Evolutionary conservation across 768 basidiomycete species (phyloP).

Genomic region (Cyclocybe cylindracea): DNA sequence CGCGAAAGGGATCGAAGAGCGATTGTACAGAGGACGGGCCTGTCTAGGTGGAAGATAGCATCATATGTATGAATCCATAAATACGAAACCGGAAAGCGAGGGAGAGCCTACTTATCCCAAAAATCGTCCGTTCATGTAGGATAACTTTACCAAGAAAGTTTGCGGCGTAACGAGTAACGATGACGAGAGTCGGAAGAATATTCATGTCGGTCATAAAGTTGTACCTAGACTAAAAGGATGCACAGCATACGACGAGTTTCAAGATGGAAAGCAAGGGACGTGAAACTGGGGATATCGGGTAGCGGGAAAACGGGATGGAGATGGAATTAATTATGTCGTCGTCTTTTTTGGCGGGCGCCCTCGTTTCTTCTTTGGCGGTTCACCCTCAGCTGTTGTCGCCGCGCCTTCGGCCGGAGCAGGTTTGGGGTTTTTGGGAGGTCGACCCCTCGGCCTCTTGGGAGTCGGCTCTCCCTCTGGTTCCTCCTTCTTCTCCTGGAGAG

Average conservation of each 20-base stretch:
- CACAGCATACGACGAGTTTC: slow-evolving; percentile 28
- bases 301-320: slow-evolving; percentile 15
- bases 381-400: slow-evolving; percentile 37
- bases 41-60: slow-evolving; percentile 21
- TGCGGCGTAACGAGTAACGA: slow-evolving; percentile 25
- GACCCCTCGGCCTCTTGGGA: slow-evolving; percentile 70
- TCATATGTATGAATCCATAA: slow-evolving; percentile 32
- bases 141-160: slow-evolving; percentile 24
- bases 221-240: slow-evolving; percentile 28
- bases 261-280: slow-evolving; percentile 21
- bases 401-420: slow-evolving; percentile 41
- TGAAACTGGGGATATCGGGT: slow-evolving; percentile 14
- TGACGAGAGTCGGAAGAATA: slow-evolving; percentile 18
- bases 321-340: slow-evolving; percentile 23
- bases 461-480: slow-evolving; percentile 49
- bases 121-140: slow-evolving; percentile 25
- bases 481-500: slow-evolving; percentile 43
- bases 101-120: slow-evolving; percentile 14
- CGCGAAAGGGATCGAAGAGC: slow-evolving; percentile 26
- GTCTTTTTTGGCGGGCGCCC: slow-evolving; percentile 69
- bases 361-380: slow-evolving; percentile 67
- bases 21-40: slow-evolving; percentile 31
- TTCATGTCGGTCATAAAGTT: slow-evolving; percentile 38
- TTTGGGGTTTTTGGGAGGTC: slow-evolving; percentile 71
- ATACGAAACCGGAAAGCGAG: slow-evolving; percentile 25